phyloP scores from a whole-genome alignment of 768 basidiomycete species.

The Phaeotremella fagi region DNA sequence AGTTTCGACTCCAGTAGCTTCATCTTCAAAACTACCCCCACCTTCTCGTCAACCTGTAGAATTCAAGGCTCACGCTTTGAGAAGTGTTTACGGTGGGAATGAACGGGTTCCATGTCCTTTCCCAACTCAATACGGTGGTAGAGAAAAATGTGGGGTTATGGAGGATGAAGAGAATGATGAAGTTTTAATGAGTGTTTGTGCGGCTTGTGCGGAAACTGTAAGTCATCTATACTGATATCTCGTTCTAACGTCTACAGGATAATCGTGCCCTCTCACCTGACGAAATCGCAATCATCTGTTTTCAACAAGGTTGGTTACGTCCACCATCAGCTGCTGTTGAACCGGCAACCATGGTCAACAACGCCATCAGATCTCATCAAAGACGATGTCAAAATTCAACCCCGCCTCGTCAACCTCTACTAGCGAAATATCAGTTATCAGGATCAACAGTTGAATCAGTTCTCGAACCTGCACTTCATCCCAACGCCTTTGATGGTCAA shows the following conservation, averaged over 20 bases:
- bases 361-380: slow-evolving; percentile 33
- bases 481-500: slow-evolving; percentile 24
- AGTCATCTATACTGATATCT: slow-evolving; percentile 12
- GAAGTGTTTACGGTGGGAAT: slow-evolving; percentile 24
- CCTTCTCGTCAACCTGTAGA: slow-evolving; percentile 9
- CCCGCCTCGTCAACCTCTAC: slow-evolving; percentile 24
- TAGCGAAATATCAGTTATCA: slow-evolving; percentile 35
- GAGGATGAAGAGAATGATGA: slow-evolving; percentile 42
- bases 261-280: slow-evolving; percentile 40
- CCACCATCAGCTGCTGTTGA: slow-evolving; percentile 40
- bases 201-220: slow-evolving; percentile 27
- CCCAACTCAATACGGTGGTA: slow-evolving; percentile 31
- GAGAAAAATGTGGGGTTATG: slow-evolving; percentile 32
- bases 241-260: slow-evolving; percentile 17
- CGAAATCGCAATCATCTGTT: slow-evolving; percentile 31
- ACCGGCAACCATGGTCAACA: slow-evolving; percentile 33
- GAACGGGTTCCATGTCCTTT: slow-evolving; percentile 38
- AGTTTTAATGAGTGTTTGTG: slow-evolving; percentile 36
- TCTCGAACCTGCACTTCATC: slow-evolving; percentile 35
- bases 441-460: slow-evolving; percentile 35
- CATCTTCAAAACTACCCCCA: background rate
- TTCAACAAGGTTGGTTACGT: slow-evolving; percentile 36
- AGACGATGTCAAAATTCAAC: slow-evolving; percentile 27
- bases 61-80: slow-evolving; percentile 31
- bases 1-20: background rate